Conservation (phyloP, 2,329 filamentous ascomycete species). For the Arthrobotrys conoides region DNA sequence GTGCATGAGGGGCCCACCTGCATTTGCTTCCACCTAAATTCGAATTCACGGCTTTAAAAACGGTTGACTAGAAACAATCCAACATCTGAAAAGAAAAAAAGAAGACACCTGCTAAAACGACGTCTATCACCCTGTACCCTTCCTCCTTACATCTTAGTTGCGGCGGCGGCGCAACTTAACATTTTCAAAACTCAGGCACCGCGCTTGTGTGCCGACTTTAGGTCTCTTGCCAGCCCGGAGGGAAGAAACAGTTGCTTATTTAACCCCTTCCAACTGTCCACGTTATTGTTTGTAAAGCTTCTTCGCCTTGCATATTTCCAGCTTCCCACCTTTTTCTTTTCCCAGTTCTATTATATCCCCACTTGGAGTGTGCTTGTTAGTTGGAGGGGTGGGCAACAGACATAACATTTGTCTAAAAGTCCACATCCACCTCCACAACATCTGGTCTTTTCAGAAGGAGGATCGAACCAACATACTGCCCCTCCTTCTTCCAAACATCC, state of each 20-base stretch:
- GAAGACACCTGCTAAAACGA: conserved; percentile 35
- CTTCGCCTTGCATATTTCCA: conserved; percentile 34
- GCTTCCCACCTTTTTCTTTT: conserved; percentile 50
- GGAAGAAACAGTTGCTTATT: conserved; percentile 45
- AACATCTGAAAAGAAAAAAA: conserved; percentile 42
- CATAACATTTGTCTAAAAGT: conserved; percentile 56
- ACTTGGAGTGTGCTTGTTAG: conserved; percentile 24
- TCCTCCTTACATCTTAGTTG: conserved; percentile 29
- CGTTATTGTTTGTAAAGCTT: conserved; percentile 54
- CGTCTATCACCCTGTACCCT: conserved; percentile 21
- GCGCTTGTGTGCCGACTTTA: conserved; percentile 49
- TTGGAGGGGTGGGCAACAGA: conserved; percentile 46
- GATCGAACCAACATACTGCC: conserved; percentile 48
- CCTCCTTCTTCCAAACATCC: conserved; percentile 45
- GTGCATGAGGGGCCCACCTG: conserved; percentile 26
- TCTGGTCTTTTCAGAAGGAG: conserved; percentile 41
- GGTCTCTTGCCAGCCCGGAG: conserved; percentile 20
- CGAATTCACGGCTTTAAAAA: conserved; percentile 21
- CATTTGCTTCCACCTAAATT: conserved; percentile 20
- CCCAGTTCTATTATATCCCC: conserved; percentile 44
- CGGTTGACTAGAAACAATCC: conserved; percentile 47
- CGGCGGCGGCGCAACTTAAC: conserved; percentile 36
- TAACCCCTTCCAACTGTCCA: conserved; percentile 60
- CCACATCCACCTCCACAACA: conserved; percentile 54
- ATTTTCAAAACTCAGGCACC: conserved; percentile 44